Base-by-base conservation (phyloP, 2,329 filamentous ascomycete species). In the Alternaria consortialis region DNA sequence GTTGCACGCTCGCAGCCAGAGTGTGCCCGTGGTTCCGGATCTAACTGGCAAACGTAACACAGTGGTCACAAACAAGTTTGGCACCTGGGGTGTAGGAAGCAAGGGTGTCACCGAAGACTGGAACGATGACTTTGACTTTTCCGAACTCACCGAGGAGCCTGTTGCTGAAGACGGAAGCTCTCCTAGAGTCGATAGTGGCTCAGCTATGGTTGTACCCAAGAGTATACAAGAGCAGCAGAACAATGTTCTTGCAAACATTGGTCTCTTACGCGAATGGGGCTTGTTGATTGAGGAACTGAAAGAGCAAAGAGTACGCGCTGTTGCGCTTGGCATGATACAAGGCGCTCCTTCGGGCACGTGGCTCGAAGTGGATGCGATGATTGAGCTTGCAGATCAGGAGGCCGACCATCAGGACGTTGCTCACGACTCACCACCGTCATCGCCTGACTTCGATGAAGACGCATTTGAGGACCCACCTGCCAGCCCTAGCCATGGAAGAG, bases 61-160 rank as follows among this genome's bases (percentile, higher is more conserved):
- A 77, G 72, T 90, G 80, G 77, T 83, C 77, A 72, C 86, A n/a
- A 85, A 77, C 54, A 94, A 93, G 71, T 94, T 93, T 72, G 90
- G 91, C 43, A 94, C 91, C 1, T 94, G 91, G 91, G 91, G 91
- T 2, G 81, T 93, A 42, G 88, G 90, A n/a, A 89, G 87, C 64
- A 94, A 94, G 77, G 90, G 87, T 15, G 89, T 89, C 11, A 94
- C 90, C 63, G 92, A 96, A 75, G 92, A 95, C 72, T 96, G 92
- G 92, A 92, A 94, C 69, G 91, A 94, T 65, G 92, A 96, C 75
- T 95, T 96, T 69, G 91, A 94, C 62, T 94, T 94, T 74, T 85
- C 85, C 23, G 86, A 88, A 48, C 74, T 80, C 12, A 79, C 82
- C 27, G 83, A 85, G 43, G 70, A 74, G 17, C 65, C 71, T 34